Conservation (phyloP, 176 grass and related monocot genomes). For the Alloteropsis semialata region DNA sequence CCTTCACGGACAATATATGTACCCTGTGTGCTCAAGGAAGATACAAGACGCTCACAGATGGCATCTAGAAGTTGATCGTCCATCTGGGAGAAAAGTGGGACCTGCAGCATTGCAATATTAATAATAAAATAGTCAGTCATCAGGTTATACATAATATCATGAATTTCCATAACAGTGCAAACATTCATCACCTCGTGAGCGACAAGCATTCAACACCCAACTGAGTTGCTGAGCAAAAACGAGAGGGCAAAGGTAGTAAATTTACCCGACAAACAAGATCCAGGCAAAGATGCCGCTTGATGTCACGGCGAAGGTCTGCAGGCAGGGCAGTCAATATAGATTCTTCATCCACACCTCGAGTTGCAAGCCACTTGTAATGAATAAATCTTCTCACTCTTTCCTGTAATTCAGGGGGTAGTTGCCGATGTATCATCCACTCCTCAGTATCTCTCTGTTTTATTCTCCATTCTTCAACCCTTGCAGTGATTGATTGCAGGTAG, state of each 20-base stretch:
- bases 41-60: constrained; percentile 85
- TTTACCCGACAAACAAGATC: constrained; percentile 86
- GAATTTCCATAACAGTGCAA: neutral
- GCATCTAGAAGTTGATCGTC: constrained; percentile 82
- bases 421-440: constrained; percentile 95
- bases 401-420: constrained; percentile 58
- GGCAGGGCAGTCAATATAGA: constrained; percentile 72
- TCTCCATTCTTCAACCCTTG: constrained; percentile 94
- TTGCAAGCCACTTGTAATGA: constrained; percentile 98
- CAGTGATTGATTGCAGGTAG: constrained; percentile 94
- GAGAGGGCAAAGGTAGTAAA: neutral
- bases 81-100: constrained; percentile 92
- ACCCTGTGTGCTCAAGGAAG: constrained; percentile 83
- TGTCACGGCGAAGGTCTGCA: constrained; percentile 83
- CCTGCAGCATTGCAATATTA: constrained; percentile 37
- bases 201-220: neutral
- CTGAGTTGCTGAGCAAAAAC: neutral
- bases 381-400: constrained; percentile 84
- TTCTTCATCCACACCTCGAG: constrained; percentile 90
- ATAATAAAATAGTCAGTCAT: neutral
- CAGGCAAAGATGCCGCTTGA: constrained; percentile 90
- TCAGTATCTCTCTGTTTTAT: constrained; percentile 91
- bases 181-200: neutral
- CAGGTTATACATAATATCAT: neutral
- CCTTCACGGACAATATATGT: constrained; percentile 93